A percentile compares a stretch with the other conserved stretches of the same genome.
Conservation (phyloP, 2,329 filamentous ascomycete genomes). For the Colletotrichum theobromicola region DNA sequence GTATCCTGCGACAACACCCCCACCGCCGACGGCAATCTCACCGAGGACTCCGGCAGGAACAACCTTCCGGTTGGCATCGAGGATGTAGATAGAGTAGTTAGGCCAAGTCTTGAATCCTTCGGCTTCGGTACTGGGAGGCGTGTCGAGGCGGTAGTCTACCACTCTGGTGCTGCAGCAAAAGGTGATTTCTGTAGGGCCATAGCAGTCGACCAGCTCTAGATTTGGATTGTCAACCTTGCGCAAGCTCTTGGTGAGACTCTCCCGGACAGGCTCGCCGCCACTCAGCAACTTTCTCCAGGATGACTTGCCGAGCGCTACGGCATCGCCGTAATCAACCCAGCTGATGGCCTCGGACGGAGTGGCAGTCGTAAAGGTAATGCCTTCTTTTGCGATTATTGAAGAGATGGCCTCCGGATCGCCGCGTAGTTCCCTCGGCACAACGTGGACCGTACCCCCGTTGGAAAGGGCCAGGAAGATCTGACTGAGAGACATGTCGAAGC, state of each 20-base stretch:
- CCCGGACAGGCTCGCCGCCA: constrained; percentile 23
- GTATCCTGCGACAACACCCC: constrained; percentile 37
- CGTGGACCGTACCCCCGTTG: constrained; percentile 38
- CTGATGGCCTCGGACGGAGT: constrained; percentile 46
- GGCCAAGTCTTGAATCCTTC: constrained; percentile 24
- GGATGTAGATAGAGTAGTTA: constrained; percentile 45
- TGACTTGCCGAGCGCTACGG: neutral
- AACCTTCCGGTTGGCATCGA: constrained; percentile 37
- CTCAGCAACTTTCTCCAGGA: constrained; percentile 24
- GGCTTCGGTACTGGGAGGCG: constrained; percentile 4
- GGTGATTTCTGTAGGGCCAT: constrained; percentile 35
- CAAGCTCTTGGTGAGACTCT: neutral
- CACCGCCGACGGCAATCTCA: constrained; percentile 36
- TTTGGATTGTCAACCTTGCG: constrained; percentile 20
- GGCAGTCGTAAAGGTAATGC: constrained; percentile 40
- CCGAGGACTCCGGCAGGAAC: constrained; percentile 41
- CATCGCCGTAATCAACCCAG: constrained; percentile 30
- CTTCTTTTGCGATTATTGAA: constrained; percentile 36
- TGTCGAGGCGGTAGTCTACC: constrained; percentile 22
- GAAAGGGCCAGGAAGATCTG: constrained; percentile 41
- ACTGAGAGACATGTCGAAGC: constrained; percentile 45
- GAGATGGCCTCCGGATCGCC: constrained; percentile 38
- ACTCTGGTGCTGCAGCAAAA: constrained; percentile 10
- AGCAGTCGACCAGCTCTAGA: neutral
- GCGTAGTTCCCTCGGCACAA: constrained; percentile 34